Evolutionary conservation across 768 basidiomycete genomes (phyloP).

Genomic region (Saitozyma sp.): DNA sequence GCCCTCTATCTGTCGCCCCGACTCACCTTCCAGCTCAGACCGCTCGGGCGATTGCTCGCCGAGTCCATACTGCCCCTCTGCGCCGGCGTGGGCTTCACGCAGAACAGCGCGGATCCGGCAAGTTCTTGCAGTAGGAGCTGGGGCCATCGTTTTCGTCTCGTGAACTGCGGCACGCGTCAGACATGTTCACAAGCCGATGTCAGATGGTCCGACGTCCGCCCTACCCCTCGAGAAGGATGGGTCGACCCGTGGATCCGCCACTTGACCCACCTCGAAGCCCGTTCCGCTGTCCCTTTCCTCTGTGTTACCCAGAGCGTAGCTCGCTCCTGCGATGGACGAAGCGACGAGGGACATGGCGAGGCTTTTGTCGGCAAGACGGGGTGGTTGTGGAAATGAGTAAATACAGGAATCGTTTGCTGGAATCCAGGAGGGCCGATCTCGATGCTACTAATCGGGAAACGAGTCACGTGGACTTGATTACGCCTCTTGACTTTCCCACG

Average conservation of each 20-base stretch:
- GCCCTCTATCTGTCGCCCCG: no score
- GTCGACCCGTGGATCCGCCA: not conserved
- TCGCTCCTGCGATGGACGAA: slow-evolving; percentile 21
- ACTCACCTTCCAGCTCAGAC: slow-evolving; percentile 33
- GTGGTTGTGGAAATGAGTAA: no score
- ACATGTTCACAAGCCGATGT: not conserved
- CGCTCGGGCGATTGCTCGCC: slow-evolving; percentile 5
- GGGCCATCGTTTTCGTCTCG: slow-evolving; percentile 51
- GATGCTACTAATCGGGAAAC: not conserved
- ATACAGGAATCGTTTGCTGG: not conserved
- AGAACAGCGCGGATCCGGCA: slow-evolving; percentile 45
- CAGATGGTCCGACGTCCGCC: no score
- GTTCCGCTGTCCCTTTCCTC: slow-evolving; percentile 27
- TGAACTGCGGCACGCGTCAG: slow-evolving; percentile 32
- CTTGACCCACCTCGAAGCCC: slow-evolving; percentile 30
- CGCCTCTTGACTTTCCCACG: slow-evolving; percentile 10
- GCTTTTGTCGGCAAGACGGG: no score
- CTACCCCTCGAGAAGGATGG: no score
- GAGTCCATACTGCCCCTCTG: slow-evolving; percentile 7
- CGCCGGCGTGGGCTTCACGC: slow-evolving; percentile 41
- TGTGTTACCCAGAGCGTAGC: slow-evolving; percentile 3
- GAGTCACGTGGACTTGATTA: no score
- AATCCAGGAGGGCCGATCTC: not conserved
- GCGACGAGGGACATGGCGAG: slow-evolving; percentile 12
- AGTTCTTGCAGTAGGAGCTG: slow-evolving; percentile 49